Conservation (phyloP, 495 filamentous ascomycete species). For the Tuber indicum region DNA sequence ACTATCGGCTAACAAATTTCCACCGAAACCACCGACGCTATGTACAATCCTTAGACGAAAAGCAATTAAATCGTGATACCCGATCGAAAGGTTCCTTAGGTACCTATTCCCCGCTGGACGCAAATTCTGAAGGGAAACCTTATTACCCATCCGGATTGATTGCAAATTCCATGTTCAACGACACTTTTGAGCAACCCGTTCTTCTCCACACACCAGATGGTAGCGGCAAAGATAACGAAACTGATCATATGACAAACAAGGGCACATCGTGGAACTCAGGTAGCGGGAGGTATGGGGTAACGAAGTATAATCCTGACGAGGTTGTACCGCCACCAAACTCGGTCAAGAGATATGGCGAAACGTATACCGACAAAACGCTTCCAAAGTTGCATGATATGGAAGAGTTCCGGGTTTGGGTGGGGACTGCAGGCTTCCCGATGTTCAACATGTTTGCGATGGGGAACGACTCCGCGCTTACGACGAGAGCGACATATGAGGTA, state of each 20-base stretch:
- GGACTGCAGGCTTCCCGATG: slow-evolving; percentile 80
- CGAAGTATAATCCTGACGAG: slow-evolving; percentile 54
- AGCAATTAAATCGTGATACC: slow-evolving; percentile 73
- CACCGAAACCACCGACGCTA: slow-evolving; percentile 98
- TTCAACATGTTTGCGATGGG: slow-evolving; percentile 85
- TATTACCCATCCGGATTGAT: slow-evolving; percentile 94
- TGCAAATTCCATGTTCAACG: slow-evolving; percentile 94
- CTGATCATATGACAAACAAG: slow-evolving; percentile 64
- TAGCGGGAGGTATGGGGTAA: slow-evolving; percentile 63
- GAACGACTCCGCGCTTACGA: slow-evolving; percentile 67
- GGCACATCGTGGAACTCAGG: slow-evolving; percentile 82
- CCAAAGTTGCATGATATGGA: slow-evolving; percentile 64
- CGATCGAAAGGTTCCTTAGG: slow-evolving; percentile 55
- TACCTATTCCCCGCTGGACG: slow-evolving; percentile 66
- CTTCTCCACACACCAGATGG: slow-evolving; percentile 45
- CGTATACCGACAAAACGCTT: slow-evolving; percentile 54
- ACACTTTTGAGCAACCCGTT: slow-evolving; percentile 62
- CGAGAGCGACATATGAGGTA: slow-evolving; percentile 63
- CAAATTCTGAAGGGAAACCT: slow-evolving; percentile 52
- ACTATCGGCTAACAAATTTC: slow-evolving; percentile 92
- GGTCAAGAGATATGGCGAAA: slow-evolving; percentile 53
- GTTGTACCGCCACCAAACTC: slow-evolving; percentile 87
- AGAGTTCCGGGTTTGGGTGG: slow-evolving; percentile 94
- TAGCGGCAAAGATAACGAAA: slow-evolving; percentile 41
- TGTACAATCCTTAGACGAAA: slow-evolving; percentile 72